These are phyloP conservation scores for Lomentospora prolificans DNA, from an alignment of 2,329 filamentous ascomycete genomes.

Conservation along the genomic window DNA sequence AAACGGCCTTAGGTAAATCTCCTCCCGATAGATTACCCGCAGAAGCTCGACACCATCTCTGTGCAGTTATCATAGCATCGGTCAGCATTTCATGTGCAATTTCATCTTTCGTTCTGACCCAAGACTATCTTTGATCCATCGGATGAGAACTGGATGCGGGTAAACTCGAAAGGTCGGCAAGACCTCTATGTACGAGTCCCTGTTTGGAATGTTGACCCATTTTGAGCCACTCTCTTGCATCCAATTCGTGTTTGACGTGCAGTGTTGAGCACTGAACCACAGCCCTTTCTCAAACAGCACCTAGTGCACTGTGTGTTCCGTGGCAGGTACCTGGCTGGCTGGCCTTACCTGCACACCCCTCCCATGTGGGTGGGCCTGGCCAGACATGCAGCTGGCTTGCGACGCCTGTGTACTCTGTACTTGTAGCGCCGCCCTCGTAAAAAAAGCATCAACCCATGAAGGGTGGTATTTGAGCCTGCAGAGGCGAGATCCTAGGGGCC, in stretches of 20 bases:
- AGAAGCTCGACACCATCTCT: no score
- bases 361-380: background rate
- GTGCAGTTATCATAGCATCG: no score
- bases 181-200: no score
- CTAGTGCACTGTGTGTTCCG: no score
- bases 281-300: no score
- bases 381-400: background rate
- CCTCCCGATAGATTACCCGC: no score
- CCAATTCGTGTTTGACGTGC: background rate
- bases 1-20: no score
- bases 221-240: background rate
- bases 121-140: background rate
- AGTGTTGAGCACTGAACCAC: no score
- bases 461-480: background rate
- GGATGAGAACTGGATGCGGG: background rate
- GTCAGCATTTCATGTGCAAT: background rate
- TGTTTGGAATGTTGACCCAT: background rate
- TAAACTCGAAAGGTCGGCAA: background rate
- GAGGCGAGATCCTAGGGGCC: background rate
- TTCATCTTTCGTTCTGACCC: background rate
- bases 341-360: background rate
- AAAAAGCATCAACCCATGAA: background rate
- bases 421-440: background rate
- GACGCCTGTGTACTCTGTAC: background rate
- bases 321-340: background rate